Evolutionary conservation across 192 early-diverging fungal species (phyloP), one percentile per base, ranked within the genome.

Genomic region (Linnemannia hyalina): DNA sequence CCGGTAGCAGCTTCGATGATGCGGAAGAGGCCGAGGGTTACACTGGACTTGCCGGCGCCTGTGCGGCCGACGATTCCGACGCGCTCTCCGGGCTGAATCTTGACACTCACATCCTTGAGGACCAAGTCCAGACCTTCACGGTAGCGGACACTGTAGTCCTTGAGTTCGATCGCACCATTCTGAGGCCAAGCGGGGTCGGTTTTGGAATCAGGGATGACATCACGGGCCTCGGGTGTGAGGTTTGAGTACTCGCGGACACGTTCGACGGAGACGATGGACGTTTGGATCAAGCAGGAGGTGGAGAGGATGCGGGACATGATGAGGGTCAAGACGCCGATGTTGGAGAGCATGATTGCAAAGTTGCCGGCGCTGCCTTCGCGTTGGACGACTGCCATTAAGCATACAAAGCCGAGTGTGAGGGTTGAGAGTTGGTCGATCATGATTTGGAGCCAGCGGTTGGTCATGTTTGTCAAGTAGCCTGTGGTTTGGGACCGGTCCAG

Each of bases 181-280:
- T 90, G 88, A 7, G 97, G 97, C 97, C 97, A 97, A 9, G 74
- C 38, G 18, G 85, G 63, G 3, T 88, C 70, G 0, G 94, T 94
- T 26, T 88, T 89, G 23, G 87, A 82, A 68, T 87, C 89, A n/a
- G 90, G 90, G 70, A 95, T 91, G 26, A 93, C 85, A 49, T 95
- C 94, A 29, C 94, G 93, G 38, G 96, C 96, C 81, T 98, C 97
- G 36, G 92, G 82, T 3, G 91, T 89, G 49, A 97, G 88, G 16
- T 96, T 93, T 75, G 91, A 88, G 77, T 97, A 97, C 82, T 98
- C 96, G 60, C 94, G 92, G 75, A 95, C 91, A 42, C 96, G 93
- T 82, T 96, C 95, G 15, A 95, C 92, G 22, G 94, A 93, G 15
- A 93, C 92, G 82, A 94, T 90, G 41, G 89, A 90, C 42, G 89